These are phyloP conservation scores for Hericium rajendrae DNA, from an alignment of 768 basidiomycete genomes.

Conservation along the genomic window DNA sequence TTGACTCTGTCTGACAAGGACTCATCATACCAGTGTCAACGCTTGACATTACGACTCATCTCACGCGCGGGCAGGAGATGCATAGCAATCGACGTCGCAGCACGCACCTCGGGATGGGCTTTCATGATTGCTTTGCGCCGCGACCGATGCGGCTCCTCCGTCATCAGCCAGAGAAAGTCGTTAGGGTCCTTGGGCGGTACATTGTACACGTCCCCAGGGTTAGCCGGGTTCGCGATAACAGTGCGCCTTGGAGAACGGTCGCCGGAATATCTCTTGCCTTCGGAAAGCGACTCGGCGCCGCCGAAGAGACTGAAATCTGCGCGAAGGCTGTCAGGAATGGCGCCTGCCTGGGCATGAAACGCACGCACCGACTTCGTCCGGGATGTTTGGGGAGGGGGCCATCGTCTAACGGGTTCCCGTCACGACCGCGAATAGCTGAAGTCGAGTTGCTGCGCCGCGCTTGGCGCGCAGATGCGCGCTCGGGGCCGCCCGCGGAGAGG, in stretches of 20 bases:
- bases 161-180: constrained; percentile 96
- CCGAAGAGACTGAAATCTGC: constrained; percentile 75
- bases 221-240: constrained; percentile 32
- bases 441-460: neutral
- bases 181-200: constrained; percentile 62
- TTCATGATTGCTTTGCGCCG: constrained; percentile 86
- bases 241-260: constrained; percentile 39
- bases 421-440: neutral
- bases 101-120: constrained; percentile 78
- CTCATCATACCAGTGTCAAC: too few relatives aligned
- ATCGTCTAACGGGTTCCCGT: neutral
- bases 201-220: constrained; percentile 32
- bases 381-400: constrained; percentile 12
- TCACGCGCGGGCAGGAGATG: too few relatives aligned
- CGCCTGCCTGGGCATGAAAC: neutral
- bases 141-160: constrained; percentile 92
- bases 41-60: too few relatives aligned
- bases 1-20: too few relatives aligned
- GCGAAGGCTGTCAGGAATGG: neutral
- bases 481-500: too few relatives aligned
- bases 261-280: constrained; percentile 33
- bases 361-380: constrained; percentile 9
- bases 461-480: neutral
- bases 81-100: neutral
- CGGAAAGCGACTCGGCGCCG: constrained; percentile 68